phyloP scores from a whole-genome alignment of 495 filamentous ascomycete genomes.

The Corynascus novoguineensis region DNA sequence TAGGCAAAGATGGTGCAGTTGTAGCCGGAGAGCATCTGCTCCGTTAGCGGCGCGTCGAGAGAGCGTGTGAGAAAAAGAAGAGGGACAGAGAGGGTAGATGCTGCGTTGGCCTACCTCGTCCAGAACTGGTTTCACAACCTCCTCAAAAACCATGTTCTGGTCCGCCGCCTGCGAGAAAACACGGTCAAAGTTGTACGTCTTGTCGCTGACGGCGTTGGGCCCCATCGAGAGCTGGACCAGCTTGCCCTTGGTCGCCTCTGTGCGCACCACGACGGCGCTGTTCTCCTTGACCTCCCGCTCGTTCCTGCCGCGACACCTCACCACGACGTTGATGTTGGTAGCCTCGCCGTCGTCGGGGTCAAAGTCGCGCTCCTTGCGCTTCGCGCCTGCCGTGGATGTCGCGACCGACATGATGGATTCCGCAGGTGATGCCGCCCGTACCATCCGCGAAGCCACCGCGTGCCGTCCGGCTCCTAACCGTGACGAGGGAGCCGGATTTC shows the following conservation, averaged over 20 bases:
- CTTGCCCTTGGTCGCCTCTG: slow-evolving; percentile 79
- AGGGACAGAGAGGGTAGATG: neutral
- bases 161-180: slow-evolving; percentile 96
- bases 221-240: slow-evolving; percentile 86
- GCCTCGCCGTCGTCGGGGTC: slow-evolving; percentile 68
- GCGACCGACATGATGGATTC: slow-evolving; percentile 54
- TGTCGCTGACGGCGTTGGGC: slow-evolving; percentile 84
- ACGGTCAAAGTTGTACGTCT: slow-evolving; percentile 93
- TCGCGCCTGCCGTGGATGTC: slow-evolving; percentile 50
- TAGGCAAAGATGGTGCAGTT: slow-evolving; percentile 99
- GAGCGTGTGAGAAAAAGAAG: too few relatives aligned
- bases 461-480: slow-evolving; percentile 15
- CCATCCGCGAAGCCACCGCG: slow-evolving; percentile 30
- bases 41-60: slow-evolving; percentile 6
- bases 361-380: slow-evolving; percentile 79
- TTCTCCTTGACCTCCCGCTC: slow-evolving; percentile 90
- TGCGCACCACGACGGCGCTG: slow-evolving; percentile 82
- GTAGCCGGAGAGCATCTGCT: slow-evolving; percentile 86
- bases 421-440: slow-evolving; percentile 55
- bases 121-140: slow-evolving; percentile 84
- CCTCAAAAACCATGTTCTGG: slow-evolving; percentile 86
- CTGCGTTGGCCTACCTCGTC: slow-evolving; percentile 63
- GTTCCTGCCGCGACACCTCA: slow-evolving; percentile 86
- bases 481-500: slow-evolving; percentile 11
- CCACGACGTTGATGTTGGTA: slow-evolving; percentile 96